A percentile compares a stretch with the other conserved stretches of the same genome.
These are phyloP conservation scores for Parasitella parasitica DNA, from an alignment of 371 early-diverging fungal species.

Conservation along the genomic window DNA sequence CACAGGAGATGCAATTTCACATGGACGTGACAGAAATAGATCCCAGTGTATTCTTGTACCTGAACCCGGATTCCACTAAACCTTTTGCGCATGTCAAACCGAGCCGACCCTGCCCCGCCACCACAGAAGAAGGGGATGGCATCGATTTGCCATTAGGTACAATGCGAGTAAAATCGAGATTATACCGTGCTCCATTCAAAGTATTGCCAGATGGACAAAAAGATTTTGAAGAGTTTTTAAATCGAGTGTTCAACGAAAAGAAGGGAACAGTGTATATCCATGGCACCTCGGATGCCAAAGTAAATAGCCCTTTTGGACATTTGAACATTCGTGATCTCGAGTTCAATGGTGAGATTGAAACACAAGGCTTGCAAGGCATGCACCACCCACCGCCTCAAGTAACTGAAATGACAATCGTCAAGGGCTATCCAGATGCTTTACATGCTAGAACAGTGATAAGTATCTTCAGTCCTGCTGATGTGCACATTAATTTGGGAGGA, in stretches of 20 bases:
- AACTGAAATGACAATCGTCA: conserved; percentile 25
- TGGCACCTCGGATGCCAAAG: conserved; percentile 40
- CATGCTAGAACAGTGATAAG: conserved; percentile 20
- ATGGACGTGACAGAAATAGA: conserved; percentile 40
- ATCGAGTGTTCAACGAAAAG: conserved; percentile 17
- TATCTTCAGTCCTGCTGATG: conserved; percentile 44
- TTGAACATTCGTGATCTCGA: conserved; percentile 36
- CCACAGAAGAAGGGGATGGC: conserved; percentile 21
- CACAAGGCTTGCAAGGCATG: conserved; percentile 38
- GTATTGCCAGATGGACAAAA: conserved; percentile 41
- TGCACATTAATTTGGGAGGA: conserved; percentile 36
- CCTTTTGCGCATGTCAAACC: conserved; percentile 44
- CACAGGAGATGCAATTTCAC: conserved; percentile 44
- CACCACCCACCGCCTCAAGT: conserved; percentile 39
- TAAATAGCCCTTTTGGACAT: conserved; percentile 42
- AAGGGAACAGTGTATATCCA: conserved; percentile 32
- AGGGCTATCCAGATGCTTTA: conserved; percentile 35
- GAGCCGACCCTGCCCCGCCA: conserved; percentile 30
- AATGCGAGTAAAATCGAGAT: conserved; percentile 25
- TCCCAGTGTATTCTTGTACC: conserved; percentile 38
- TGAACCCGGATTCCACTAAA: conserved; percentile 21
- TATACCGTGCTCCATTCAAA: conserved; percentile 38
- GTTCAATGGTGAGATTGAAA: conserved; percentile 45
- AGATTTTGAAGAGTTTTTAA: conserved; percentile 38
- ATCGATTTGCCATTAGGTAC: conserved; percentile 13